phyloP scores from a whole-genome alignment of 176 grass and related monocot species.

The Musa acuminata region DNA sequence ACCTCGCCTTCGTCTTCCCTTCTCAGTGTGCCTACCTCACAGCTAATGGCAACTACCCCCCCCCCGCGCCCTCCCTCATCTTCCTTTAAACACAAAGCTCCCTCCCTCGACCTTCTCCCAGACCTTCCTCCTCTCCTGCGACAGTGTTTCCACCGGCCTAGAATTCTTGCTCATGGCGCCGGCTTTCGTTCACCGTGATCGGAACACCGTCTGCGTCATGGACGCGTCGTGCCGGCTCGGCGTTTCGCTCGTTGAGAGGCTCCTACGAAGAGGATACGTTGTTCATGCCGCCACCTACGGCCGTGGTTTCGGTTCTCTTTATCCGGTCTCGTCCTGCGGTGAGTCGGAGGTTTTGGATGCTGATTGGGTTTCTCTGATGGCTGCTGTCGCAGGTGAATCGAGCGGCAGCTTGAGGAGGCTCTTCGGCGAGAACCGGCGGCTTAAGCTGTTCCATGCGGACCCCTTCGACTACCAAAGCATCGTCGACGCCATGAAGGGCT shows the following conservation, averaged over 20 bases:
- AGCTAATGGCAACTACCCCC: too few species aligned
- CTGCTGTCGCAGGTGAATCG: constrained; percentile 11
- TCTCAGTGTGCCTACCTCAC: too few species aligned
- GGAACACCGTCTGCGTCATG: constrained; percentile 73
- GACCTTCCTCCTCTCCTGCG: too few species aligned
- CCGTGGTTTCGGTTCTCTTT: constrained; percentile 4
- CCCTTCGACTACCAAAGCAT: constrained; percentile 91
- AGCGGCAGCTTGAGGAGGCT: constrained; percentile 19
- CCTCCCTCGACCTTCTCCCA: too few species aligned
- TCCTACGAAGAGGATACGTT: constrained; percentile 78
- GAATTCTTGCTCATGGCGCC: constrained; percentile 7
- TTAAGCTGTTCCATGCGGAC: constrained; percentile 63
- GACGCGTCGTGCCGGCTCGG: constrained; percentile 55
- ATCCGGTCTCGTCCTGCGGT: background rate
- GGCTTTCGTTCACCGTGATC: constrained; percentile 1
- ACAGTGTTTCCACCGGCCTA: too few species aligned
- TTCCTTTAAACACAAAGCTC: too few species aligned
- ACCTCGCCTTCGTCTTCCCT: too few species aligned
- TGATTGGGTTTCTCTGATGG: too few species aligned
- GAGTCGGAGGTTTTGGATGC: background rate
- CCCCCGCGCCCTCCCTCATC: too few species aligned
- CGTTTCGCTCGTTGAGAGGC: constrained; percentile 46
- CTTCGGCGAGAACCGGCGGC: constrained; percentile 20
- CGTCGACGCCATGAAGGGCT: constrained; percentile 68
- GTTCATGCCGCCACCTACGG: constrained; percentile 66